phyloP scores from a whole-genome alignment of 2,329 filamentous ascomycete species.

The Talaromyces piceae region DNA sequence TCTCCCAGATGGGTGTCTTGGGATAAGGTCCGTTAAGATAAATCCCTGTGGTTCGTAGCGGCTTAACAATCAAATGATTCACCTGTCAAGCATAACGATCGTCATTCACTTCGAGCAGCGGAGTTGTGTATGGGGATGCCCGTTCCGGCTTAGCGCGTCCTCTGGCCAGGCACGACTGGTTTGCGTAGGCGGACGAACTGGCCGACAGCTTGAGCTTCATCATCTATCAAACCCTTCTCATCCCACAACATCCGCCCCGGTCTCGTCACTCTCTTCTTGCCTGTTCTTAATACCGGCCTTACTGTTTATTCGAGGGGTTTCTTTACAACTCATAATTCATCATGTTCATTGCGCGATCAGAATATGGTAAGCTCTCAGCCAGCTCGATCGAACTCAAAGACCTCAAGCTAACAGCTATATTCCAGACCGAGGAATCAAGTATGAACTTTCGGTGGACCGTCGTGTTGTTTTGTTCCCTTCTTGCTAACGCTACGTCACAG shows the following conservation, averaged over 20 bases:
- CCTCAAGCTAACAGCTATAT: constrained; percentile 31
- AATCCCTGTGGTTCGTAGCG: too few species aligned
- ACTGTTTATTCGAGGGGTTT: background rate
- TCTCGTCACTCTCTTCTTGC: background rate
- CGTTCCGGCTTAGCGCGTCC: constrained; percentile 10
- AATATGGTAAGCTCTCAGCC: constrained; percentile 73
- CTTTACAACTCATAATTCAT: constrained; percentile 42
- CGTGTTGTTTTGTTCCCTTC: background rate
- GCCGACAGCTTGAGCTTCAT: constrained; percentile 11
- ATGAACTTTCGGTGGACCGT: constrained; percentile 32
- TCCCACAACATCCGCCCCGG: background rate
- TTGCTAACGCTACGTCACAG: constrained; percentile 37
- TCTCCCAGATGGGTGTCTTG: background rate
- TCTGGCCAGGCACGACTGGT: constrained; percentile 9
- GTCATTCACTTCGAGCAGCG: constrained; percentile 1
- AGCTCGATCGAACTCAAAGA: constrained; percentile 14
- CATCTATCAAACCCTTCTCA: background rate
- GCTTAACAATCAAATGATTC: constrained; percentile 3
- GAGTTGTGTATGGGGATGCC: constrained; percentile 12
- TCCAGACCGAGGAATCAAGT: constrained; percentile 98
- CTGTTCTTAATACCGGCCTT: background rate
- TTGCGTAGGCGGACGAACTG: constrained; percentile 7
- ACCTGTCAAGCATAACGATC: background rate
- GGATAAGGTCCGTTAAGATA: background rate
- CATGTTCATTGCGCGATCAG: constrained; percentile 99